Conservation (phyloP, 306 rosid species). For the Cucumis melo region DNA sequence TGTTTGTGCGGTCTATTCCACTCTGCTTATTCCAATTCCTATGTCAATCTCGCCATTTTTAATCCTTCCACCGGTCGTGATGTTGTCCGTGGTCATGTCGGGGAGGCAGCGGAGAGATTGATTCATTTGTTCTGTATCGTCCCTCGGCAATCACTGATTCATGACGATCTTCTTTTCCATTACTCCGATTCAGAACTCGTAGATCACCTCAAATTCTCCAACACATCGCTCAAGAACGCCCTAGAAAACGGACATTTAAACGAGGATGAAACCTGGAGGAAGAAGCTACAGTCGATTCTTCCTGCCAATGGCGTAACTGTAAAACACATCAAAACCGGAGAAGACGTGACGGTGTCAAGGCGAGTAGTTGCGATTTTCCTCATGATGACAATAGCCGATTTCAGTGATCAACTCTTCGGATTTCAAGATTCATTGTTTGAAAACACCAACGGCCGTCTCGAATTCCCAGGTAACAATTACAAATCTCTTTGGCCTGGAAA, state of each 20-base stretch:
- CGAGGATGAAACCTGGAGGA: constrained; percentile 51
- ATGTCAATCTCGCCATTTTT: constrained; percentile 82
- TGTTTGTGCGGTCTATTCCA: constrained; percentile 85
- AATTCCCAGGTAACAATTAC: constrained; percentile 46
- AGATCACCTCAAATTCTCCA: constrained; percentile 38
- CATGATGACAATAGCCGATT: constrained; percentile 77
- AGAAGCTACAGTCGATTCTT: constrained; percentile 36
- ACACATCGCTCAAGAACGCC: constrained; percentile 20
- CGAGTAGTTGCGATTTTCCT: constrained; percentile 52
- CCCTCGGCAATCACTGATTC: constrained; percentile 66
- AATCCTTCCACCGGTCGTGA: constrained; percentile 76
- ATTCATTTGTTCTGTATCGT: constrained; percentile 67
- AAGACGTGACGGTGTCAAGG: constrained; percentile 52
- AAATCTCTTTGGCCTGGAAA: constrained; percentile 61
- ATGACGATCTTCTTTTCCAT: constrained; percentile 58
- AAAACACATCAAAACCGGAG: constrained; percentile 56
- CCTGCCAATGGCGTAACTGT: constrained; percentile 44
- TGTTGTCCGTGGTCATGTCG: constrained; percentile 42
- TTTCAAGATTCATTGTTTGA: constrained; percentile 59
- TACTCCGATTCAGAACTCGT: constrained; percentile 51
- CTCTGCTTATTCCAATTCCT: constrained; percentile 85
- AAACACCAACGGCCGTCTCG: constrained; percentile 38
- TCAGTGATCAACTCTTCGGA: constrained; percentile 60
- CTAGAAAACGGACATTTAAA: constrained; percentile 22
- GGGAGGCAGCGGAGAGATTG: constrained; percentile 45